Percentiles rank a stretch among this genome's conserved stretches.
Conservation (phyloP, 345 rosid species). For the Citrus maxima region DNA sequence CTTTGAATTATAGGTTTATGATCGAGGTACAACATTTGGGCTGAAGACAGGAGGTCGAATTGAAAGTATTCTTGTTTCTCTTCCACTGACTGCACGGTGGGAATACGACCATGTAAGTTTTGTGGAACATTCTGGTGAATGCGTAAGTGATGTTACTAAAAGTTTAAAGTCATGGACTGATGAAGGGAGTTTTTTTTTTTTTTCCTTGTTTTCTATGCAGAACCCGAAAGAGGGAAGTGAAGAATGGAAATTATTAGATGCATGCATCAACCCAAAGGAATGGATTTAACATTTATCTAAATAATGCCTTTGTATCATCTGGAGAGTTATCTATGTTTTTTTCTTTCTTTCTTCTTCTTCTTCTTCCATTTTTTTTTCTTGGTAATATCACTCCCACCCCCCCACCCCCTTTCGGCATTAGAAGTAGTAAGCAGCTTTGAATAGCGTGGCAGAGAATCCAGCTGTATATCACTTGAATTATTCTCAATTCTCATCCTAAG, state of each 20-base stretch:
- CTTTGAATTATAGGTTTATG: constrained; percentile 60
- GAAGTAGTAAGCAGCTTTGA: background rate
- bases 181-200: background rate
- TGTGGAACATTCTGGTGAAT: background rate
- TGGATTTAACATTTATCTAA: constrained; percentile 47
- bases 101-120: constrained; percentile 90
- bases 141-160: background rate
- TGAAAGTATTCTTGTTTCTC: constrained; percentile 96
- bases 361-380: background rate
- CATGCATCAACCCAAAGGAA: constrained; percentile 94
- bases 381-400: background rate
- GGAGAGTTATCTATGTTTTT: background rate
- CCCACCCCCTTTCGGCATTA: background rate
- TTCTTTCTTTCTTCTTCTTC: no score
- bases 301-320: background rate
- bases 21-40: constrained; percentile 97
- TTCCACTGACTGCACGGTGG: constrained; percentile 93
- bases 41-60: constrained; percentile 95
- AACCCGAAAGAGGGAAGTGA: constrained; percentile 95
- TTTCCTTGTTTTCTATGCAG: constrained; percentile 37
- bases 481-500: background rate
- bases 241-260: constrained; percentile 96
- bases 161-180: constrained; percentile 2
- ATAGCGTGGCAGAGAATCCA: background rate
- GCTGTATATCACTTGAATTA: background rate